These are phyloP conservation scores for Talaromyces sp. DNA, from an alignment of 2,329 filamentous ascomycete genomes.

Conservation along the genomic window DNA sequence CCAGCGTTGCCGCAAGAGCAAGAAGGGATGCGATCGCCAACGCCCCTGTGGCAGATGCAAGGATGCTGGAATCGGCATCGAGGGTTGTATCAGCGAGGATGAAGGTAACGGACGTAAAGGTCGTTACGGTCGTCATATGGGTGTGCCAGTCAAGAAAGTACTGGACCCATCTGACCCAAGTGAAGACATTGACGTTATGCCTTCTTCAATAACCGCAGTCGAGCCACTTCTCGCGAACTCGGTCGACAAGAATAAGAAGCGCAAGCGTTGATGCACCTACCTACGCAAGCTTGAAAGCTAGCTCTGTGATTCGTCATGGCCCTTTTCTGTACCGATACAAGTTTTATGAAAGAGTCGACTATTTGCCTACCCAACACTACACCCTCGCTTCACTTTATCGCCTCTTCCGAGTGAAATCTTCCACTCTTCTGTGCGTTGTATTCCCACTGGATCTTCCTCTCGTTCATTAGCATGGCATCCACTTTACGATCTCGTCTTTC, in stretches of 20 bases:
- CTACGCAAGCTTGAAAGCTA: not conserved
- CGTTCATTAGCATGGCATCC: not conserved
- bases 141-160: conserved; percentile 59
- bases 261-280: conserved; percentile 50
- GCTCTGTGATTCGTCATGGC: not conserved
- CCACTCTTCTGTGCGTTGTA: not conserved
- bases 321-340: not conserved
- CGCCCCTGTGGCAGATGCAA: conserved; percentile 92
- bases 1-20: conserved; percentile 97
- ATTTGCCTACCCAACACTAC: not conserved
- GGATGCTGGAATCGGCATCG: conserved; percentile 87
- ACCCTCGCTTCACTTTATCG: not conserved
- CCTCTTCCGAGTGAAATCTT: not conserved
- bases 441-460: not conserved
- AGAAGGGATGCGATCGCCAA: conserved; percentile 97
- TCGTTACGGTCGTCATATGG: conserved; percentile 71
- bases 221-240: conserved; percentile 26
- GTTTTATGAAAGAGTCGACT: not conserved
- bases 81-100: conserved; percentile 95
- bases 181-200: conserved; percentile 42
- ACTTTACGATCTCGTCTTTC: conserved; percentile 3
- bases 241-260: conserved; percentile 63
- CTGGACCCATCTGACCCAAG: conserved; percentile 45
- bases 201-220: conserved; percentile 25
- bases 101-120: conserved; percentile 97